Evolutionary conservation across 2,329 filamentous ascomycete species (phyloP).

Genomic region (Seiridium cupressi): DNA sequence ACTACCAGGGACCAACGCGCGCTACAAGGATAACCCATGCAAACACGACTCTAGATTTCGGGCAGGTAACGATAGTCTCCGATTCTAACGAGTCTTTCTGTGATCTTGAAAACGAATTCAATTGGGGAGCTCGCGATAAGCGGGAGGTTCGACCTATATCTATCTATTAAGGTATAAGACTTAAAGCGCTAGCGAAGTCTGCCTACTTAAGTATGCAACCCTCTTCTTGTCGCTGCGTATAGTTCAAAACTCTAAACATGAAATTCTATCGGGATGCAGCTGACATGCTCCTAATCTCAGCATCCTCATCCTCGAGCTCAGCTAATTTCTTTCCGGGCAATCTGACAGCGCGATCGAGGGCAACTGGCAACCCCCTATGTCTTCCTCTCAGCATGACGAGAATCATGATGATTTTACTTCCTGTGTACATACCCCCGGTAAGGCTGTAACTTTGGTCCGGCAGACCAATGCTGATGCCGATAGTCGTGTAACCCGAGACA

Average conservation of each 20-base stretch:
- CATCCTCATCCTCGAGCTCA: slow-evolving; percentile 8
- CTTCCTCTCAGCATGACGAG: slow-evolving; percentile 4
- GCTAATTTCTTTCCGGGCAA: slow-evolving; percentile 5
- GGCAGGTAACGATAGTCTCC: too few relatives aligned
- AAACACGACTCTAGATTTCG: too few relatives aligned
- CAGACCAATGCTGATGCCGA: slow-evolving; percentile 55
- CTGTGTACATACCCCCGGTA: slow-evolving; percentile 49
- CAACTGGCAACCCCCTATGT: slow-evolving; percentile 3
- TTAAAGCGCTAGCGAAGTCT: not conserved
- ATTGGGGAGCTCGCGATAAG: too few relatives aligned
- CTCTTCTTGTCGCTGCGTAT: not conserved
- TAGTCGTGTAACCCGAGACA: slow-evolving; percentile 56
- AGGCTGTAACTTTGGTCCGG: slow-evolving; percentile 53
- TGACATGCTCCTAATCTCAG: slow-evolving; percentile 4
- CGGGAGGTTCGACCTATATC: too few relatives aligned
- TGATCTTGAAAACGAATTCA: too few relatives aligned
- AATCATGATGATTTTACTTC: slow-evolving; percentile 29
- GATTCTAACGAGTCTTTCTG: too few relatives aligned
- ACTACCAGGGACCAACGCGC: too few relatives aligned
- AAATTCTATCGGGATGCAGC: not conserved
- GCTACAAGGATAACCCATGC: too few relatives aligned
- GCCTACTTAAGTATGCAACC: not conserved
- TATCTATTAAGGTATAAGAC: not conserved
- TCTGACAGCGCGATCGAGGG: slow-evolving; percentile 7
- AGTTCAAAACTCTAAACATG: not conserved